A percentile compares a stretch with the other conserved stretches of the same genome.
Conservation (phyloP, 345 rosid species). For the Rhodomyrtus tomentosa region DNA sequence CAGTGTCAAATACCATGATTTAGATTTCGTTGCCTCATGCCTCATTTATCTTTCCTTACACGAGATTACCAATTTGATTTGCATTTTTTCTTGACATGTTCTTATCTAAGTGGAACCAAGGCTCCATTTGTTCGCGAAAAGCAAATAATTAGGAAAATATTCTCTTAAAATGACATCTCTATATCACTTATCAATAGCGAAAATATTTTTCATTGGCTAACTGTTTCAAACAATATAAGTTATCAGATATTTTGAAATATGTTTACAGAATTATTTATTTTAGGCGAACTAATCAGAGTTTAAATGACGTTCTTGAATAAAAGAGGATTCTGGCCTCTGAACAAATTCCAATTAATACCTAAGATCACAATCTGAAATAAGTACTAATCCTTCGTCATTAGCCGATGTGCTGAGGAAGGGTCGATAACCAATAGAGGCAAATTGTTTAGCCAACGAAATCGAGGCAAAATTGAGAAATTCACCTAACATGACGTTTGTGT, state of each 20-base stretch:
- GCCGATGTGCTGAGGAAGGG: not conserved
- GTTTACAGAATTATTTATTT: no score
- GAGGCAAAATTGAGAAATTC: not conserved
- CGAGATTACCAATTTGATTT: not conserved
- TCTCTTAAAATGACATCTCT: not conserved
- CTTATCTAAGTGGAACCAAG: not conserved
- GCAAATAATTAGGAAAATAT: fast-evolving
- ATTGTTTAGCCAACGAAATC: not conserved
- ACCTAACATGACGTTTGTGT: not conserved
- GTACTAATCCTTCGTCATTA: not conserved
- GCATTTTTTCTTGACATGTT: not conserved
- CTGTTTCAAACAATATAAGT: no score
- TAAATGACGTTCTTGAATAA: not conserved
- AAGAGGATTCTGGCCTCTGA: not conserved
- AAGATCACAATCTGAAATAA: not conserved
- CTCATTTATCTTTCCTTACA: not conserved
- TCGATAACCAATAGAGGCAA: not conserved
- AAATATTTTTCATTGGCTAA: no score
- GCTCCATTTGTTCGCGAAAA: fast-evolving
- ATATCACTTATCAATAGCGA: not conserved
- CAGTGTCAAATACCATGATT: not conserved
- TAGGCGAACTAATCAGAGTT: fast-evolving
- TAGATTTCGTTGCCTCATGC: not conserved
- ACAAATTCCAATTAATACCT: not conserved
- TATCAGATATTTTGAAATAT: no score